Conservation (phyloP, 1,284 basidiomycete genomes). For the Chondrostereum purpureum region DNA sequence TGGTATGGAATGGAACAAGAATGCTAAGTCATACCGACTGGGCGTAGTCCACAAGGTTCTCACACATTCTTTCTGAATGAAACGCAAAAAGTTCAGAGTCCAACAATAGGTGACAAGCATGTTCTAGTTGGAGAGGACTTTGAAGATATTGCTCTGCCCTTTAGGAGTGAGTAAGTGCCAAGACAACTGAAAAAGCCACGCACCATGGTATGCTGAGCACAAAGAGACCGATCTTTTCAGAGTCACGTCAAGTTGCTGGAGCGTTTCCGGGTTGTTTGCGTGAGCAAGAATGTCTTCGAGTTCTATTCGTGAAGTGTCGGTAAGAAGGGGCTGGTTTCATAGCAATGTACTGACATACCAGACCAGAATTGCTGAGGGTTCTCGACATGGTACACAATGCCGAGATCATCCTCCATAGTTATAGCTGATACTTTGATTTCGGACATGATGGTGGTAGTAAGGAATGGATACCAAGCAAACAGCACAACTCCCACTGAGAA, state of each 20-base stretch:
- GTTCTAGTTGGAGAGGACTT: conserved; percentile 72
- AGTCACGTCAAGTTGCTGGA: conserved; percentile 73
- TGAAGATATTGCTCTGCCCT: conserved; percentile 85
- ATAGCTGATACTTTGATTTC: conserved; percentile 15
- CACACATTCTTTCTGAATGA: conserved; percentile 86
- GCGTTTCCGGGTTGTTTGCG: conserved; percentile 54
- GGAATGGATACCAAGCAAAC: too few relatives aligned
- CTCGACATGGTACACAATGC: conserved; percentile 75
- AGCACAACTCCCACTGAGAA: too few relatives aligned
- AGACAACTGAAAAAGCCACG: conserved; percentile 21
- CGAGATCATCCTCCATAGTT: conserved; percentile 44
- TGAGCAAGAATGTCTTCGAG: conserved; percentile 76
- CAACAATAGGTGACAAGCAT: conserved; percentile 70
- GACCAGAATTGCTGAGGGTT: conserved; percentile 82
- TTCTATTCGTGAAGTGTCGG: conserved; percentile 39
- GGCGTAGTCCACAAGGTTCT: conserved; percentile 65
- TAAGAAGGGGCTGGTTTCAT: conserved; percentile 5
- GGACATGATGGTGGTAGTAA: too few relatives aligned
- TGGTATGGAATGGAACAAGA: conserved; percentile 4
- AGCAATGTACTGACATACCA: conserved; percentile 41
- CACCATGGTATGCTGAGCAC: conserved; percentile 81
- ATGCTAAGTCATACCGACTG: conserved; percentile 45
- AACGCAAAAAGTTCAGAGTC: conserved; percentile 81
- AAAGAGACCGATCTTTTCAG: conserved; percentile 72
- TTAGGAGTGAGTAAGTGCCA: conserved; percentile 10